Evolutionary conservation across 1,284 basidiomycete genomes (phyloP).

Genomic region (Apiotrichum brassicae): DNA sequence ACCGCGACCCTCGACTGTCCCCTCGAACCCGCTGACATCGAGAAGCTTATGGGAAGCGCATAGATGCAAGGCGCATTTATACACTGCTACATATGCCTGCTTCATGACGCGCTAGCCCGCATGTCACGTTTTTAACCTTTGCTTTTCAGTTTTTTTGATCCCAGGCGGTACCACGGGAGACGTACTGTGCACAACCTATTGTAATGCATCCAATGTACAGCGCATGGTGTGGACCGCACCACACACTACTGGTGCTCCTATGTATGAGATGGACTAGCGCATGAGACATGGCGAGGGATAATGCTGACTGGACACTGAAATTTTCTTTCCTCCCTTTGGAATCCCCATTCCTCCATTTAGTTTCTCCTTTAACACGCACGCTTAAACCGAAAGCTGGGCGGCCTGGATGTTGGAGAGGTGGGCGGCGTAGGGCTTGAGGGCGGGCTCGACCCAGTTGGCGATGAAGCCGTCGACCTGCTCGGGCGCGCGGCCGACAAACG

Average conservation of each 20-base stretch:
- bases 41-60: conserved; percentile 17
- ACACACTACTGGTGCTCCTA: background rate
- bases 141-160: too few relatives aligned
- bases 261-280: conserved; percentile 1
- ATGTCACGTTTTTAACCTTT: too few relatives aligned
- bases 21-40: conserved; percentile 43
- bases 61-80: too few relatives aligned
- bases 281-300: background rate
- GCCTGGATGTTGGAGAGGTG: conserved; percentile 58
- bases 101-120: too few relatives aligned
- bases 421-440: conserved; percentile 59
- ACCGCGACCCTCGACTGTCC: conserved; percentile 65
- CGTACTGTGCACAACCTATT: background rate
- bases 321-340: background rate
- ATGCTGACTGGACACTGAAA: background rate
- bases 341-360: background rate
- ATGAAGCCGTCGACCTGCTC: conserved; percentile 90
- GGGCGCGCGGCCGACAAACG: conserved; percentile 84
- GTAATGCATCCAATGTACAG: conserved; percentile 1
- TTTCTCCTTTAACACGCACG: background rate
- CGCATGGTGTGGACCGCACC: background rate
- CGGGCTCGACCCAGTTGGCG: conserved; percentile 82
- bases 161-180: too few relatives aligned
- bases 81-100: too few relatives aligned
- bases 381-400: conserved; percentile 53